Percentiles rank a stretch among this genome's conserved stretches.
Evolutionary conservation across 805 yeast genomes (phyloP).

Genomic region (Schwanniomyces occidentalis): DNA sequence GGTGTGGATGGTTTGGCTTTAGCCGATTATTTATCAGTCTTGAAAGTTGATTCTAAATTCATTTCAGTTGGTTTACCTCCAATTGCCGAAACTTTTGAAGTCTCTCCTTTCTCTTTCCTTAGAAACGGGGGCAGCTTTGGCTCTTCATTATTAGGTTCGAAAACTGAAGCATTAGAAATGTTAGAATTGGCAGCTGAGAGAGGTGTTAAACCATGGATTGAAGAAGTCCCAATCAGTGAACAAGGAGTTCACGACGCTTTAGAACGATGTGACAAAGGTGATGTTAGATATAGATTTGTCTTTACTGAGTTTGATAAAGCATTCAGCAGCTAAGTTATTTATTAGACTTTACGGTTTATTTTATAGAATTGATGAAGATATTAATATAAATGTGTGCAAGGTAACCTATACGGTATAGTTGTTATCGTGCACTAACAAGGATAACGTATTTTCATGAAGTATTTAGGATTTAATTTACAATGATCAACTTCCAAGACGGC

Average conservation of each 20-base stretch:
- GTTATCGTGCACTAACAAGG: no score
- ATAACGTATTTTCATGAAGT: no score
- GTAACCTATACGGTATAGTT: no score
- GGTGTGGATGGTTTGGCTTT: constrained; percentile 52
- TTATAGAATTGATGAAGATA: no score
- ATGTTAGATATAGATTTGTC: constrained; percentile 54
- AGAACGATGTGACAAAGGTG: constrained; percentile 32
- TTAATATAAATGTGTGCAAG: no score
- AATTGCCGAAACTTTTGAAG: constrained; percentile 18
- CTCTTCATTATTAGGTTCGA: constrained; percentile 35
- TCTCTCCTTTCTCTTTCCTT: constrained; percentile 27
- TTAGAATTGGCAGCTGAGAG: constrained; percentile 38
- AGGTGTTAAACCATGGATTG: constrained; percentile 35
- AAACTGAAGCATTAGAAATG: constrained; percentile 37
- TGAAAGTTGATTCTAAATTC: constrained; percentile 26
- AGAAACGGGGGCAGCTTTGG: constrained; percentile 30
- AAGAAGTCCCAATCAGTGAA: constrained; percentile 35
- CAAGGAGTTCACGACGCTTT: constrained; percentile 35
- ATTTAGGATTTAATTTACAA: no score
- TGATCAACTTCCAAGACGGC: no score
- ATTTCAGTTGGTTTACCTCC: constrained; percentile 31
- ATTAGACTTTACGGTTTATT: no score
- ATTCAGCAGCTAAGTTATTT: no score
- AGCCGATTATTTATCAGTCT: constrained; percentile 44
- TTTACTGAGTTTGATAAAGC: constrained; percentile 55